phyloP scores from a whole-genome alignment of 441 rosid genomes.

The Heliophila coronopifolia region DNA sequence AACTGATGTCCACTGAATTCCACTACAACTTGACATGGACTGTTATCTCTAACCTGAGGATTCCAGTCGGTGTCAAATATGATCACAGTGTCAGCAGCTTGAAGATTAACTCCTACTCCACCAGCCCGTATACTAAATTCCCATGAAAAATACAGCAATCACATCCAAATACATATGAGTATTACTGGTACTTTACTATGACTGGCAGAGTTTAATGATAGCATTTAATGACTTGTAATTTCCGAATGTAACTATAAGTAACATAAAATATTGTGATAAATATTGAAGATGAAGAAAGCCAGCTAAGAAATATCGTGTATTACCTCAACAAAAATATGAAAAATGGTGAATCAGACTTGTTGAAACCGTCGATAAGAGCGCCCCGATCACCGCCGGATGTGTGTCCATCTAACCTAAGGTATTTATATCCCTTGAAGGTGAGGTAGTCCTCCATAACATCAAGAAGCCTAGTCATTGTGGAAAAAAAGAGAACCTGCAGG shows the following conservation, averaged over 20 bases:
- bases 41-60: slow-evolving; percentile 55
- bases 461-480: slow-evolving; percentile 97
- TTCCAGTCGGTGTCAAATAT: slow-evolving; percentile 94
- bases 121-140: slow-evolving; percentile 65
- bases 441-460: slow-evolving; percentile 93
- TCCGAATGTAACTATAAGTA: too few relatives aligned
- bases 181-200: too few relatives aligned
- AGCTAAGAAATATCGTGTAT: slow-evolving; percentile 3
- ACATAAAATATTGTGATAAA: too few relatives aligned
- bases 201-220: too few relatives aligned
- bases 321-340: slow-evolving; percentile 80
- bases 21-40: not conserved
- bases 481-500: slow-evolving; percentile 51
- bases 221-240: too few relatives aligned
- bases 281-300: slow-evolving; percentile 1
- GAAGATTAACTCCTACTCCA: slow-evolving; percentile 95
- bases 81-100: slow-evolving; percentile 87
- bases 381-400: slow-evolving; percentile 97
- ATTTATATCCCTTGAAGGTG: slow-evolving; percentile 70
- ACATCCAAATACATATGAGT: not conserved
- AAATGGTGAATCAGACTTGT: slow-evolving; percentile 62
- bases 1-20: slow-evolving; percentile 1
- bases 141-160: slow-evolving; percentile 4
- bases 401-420: slow-evolving; percentile 88
- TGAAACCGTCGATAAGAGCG: slow-evolving; percentile 86